Conservation (phyloP, 176 grass and related monocot genomes). For the Avena eriantha region DNA sequence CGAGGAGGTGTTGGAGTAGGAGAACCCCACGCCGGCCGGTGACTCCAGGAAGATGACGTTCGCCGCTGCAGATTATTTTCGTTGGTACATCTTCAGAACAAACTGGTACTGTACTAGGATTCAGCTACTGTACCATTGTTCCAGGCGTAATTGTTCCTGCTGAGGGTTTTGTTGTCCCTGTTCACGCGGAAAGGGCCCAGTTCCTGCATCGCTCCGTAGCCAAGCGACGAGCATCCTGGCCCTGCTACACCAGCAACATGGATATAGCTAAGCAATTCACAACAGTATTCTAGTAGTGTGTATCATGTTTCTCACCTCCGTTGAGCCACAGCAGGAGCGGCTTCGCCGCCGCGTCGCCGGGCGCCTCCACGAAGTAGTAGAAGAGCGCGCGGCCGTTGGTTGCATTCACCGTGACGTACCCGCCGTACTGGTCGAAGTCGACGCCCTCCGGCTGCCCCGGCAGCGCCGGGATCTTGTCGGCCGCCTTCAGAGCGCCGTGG, state of each 20-base stretch:
- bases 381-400: not conserved
- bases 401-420: conserved; percentile 42
- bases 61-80: not conserved
- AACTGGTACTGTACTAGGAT: too few species aligned
- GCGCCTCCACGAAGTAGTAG: not conserved
- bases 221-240: not conserved
- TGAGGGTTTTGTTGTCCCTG: not conserved
- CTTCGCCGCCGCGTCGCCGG: not conserved
- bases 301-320: not conserved
- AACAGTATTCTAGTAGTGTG: too few species aligned
- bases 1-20: not conserved
- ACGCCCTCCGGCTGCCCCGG: conserved; percentile 39
- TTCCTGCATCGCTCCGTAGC: conserved; percentile 7
- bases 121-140: not conserved
- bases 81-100: not conserved
- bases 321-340: conserved; percentile 13
- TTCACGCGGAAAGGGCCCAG: not conserved
- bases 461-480: conserved; percentile 43
- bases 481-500: not conserved
- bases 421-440: conserved; percentile 48
- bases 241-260: not conserved
- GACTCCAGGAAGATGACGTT: conserved; percentile 11
- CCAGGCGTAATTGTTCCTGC: not conserved
- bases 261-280: too few species aligned
- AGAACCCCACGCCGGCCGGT: not conserved